Percentiles rank a stretch among this genome's conserved stretches.
These are phyloP conservation scores for Euphorbia pulcherrima DNA, from an alignment of 345 rosid genomes.

Conservation along the genomic window DNA sequence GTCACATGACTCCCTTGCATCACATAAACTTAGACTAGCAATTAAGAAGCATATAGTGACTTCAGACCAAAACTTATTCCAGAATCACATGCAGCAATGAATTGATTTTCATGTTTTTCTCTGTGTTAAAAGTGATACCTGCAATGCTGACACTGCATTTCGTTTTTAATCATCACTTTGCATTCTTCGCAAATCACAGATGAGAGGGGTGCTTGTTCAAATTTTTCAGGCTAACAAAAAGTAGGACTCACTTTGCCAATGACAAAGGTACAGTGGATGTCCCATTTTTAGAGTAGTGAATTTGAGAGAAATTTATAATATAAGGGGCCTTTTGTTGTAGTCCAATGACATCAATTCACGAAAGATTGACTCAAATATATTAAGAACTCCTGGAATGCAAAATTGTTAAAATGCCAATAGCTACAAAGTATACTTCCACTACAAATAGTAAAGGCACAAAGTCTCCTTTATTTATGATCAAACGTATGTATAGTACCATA, in stretches of 20 bases:
- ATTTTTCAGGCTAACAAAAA: not conserved
- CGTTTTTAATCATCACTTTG: not conserved
- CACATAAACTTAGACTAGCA: not conserved
- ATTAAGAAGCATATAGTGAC: not conserved
- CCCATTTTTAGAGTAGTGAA: not conserved
- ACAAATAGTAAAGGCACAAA: not conserved
- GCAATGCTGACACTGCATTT: not conserved
- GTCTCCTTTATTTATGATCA: not conserved
- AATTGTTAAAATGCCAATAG: not conserved
- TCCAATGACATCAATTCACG: not conserved
- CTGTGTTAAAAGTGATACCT: not conserved
- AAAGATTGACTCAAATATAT: not conserved
- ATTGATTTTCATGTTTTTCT: not conserved
- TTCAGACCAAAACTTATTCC: not conserved
- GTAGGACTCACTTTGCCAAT: not conserved
- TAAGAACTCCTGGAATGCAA: not conserved
- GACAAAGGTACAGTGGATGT: not conserved
- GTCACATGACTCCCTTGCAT: not conserved
- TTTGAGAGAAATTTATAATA: not conserved
- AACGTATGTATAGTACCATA: not conserved
- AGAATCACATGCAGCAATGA: not conserved
- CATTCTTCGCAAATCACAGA: not conserved
- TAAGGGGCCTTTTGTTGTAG: not conserved
- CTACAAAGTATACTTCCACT: slow-evolving; percentile 5
- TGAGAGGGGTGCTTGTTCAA: not conserved